Base-by-base conservation (phyloP, 2,329 filamentous ascomycete species). In the Rhytidhysteron rufulum region DNA sequence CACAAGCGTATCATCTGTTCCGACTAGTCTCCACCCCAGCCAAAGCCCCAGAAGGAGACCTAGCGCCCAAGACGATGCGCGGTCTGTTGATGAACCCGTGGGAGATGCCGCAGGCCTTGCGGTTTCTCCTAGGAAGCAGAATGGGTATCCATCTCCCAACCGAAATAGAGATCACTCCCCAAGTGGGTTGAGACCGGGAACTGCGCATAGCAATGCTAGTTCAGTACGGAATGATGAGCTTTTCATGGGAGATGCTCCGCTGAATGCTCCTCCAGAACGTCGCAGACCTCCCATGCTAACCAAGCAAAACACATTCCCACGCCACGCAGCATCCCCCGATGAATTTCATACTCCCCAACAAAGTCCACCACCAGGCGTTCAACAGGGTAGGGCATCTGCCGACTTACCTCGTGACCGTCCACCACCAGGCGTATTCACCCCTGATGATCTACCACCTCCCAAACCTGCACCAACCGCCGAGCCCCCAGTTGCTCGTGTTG, bases 281-380 rank as follows among this genome's bases (percentile, higher is more conserved):
- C 81, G 75, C 58, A 69, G 83, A 35, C 83, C 83, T 2, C 80
- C 82, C 0, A 84, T 86, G 79, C 77, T 83, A 43, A 74, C 55
- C n/a, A 46, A 55, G 8, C 50, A 54, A 20, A 56, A 60, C 19
- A 45, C 21, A 58, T 57, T 18, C 4, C 53, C 58, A 39, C 45
- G 49, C 11, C 60, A 54, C 41, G 31, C 50, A n/a, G 51, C 41
- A 33, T 43, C 44, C 25, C 42, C 47, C 24, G 46, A 47, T 1
- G 50, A 51, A 15, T 56, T 61, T 18, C 45, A 53, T 17, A 58
- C 53, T 9, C 58, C 42, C 17, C 36, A 35, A 10, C 44, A 44
- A 24, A 48, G 49, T 8, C 48, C 51, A 19, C 35, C 43, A 31
- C 48, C 49, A 8, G 30, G 40, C 30, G 39, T 47, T 10, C 49